Evolutionary conservation across 371 early-diverging fungal species (phyloP).

Genomic region (Zychaea mexicana): DNA sequence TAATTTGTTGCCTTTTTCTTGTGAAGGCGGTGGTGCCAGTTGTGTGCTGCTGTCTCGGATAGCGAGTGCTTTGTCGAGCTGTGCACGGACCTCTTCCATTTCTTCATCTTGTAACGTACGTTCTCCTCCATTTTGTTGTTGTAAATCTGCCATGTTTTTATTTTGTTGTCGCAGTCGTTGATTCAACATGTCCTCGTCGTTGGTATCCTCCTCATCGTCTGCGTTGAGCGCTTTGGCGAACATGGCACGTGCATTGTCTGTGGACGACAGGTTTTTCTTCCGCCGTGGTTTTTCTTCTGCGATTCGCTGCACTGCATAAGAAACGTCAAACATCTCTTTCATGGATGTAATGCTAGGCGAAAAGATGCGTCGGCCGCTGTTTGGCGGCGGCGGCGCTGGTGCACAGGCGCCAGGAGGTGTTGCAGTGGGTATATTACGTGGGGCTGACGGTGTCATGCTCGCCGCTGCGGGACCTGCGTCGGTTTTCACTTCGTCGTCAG

Average conservation of each 20-base stretch:
- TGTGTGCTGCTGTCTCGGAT: background rate
- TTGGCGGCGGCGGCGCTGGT: background rate
- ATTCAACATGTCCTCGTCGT: conserved; percentile 11
- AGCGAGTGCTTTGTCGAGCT: conserved; percentile 5
- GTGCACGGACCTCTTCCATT: background rate
- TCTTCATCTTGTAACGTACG: background rate
- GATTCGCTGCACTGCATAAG: conserved; percentile 64
- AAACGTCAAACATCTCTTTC: conserved; percentile 67
- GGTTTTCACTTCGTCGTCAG: conserved; percentile 7
- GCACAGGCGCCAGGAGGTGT: too few relatives aligned
- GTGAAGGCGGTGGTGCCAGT: conserved; percentile 10
- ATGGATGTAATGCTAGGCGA: conserved; percentile 56
- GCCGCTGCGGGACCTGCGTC: conserved; percentile 4
- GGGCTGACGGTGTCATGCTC: conserved; percentile 4
- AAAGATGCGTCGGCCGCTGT: conserved; percentile 27
- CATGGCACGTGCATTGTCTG: background rate
- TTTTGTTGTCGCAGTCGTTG: conserved; percentile 4
- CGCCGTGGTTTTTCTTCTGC: conserved; percentile 57
- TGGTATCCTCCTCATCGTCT: conserved; percentile 22
- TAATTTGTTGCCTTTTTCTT: conserved; percentile 10
- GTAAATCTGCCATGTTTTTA: too few relatives aligned
- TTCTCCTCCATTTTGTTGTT: too few relatives aligned
- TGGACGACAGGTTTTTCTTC: conserved; percentile 13
- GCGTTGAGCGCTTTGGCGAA: conserved; percentile 13
- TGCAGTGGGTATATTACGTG: conserved; percentile 18